Evolutionary conservation across 495 filamentous ascomycete genomes (phyloP).

Genomic region (Daldinia grandis): DNA sequence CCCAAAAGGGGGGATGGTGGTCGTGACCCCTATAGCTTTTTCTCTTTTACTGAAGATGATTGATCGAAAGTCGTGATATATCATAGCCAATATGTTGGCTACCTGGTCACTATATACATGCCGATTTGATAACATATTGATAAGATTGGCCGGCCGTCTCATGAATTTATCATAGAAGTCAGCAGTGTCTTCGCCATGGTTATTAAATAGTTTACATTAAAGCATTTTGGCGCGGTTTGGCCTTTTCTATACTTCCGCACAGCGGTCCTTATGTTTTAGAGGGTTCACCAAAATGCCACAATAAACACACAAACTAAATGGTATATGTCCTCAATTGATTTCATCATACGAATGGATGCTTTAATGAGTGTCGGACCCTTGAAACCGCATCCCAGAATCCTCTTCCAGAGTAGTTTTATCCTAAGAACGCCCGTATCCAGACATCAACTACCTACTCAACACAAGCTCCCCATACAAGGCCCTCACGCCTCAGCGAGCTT

Average conservation of each 20-base stretch:
- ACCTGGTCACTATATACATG: too few species aligned
- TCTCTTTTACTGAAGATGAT: not conserved
- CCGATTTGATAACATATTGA: too few species aligned
- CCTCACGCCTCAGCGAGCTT: slow-evolving; percentile 15
- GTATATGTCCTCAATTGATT: not conserved
- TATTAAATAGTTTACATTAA: too few species aligned
- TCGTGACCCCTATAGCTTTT: not conserved
- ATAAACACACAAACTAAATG: not conserved
- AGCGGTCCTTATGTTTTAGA: too few species aligned
- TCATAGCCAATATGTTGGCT: too few species aligned
- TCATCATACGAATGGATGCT: not conserved
- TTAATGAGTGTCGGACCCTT: not conserved
- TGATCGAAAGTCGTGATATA: too few species aligned
- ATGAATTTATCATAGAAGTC: too few species aligned
- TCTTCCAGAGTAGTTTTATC: not conserved
- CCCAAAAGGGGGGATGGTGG: not conserved
- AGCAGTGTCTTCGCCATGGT: too few species aligned
- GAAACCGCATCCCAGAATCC: not conserved
- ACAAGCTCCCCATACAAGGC: not conserved
- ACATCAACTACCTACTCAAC: not conserved
- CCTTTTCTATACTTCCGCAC: too few species aligned
- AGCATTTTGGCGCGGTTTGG: too few species aligned
- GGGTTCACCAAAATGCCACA: too few species aligned
- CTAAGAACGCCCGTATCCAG: not conserved
- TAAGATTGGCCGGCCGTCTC: too few species aligned